phyloP scores from a whole-genome alignment of 495 filamentous ascomycete genomes.

The Clohesyomyces aquaticus region DNA sequence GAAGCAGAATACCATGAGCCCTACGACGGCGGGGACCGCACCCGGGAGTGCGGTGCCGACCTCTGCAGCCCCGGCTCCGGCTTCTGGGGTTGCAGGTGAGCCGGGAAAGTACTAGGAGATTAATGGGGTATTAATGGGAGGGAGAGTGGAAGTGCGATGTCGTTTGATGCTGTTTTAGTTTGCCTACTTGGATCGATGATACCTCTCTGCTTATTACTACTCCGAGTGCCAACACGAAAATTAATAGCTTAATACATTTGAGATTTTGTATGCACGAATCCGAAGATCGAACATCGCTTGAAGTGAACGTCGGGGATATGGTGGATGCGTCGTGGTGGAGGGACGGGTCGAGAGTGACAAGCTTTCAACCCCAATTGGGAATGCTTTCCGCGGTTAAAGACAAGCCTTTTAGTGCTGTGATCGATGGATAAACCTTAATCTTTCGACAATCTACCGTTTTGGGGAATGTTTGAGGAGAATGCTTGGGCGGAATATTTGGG shows the following conservation, averaged over 20 bases:
- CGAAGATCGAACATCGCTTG: too few species aligned
- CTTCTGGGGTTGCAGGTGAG: constrained; percentile 30
- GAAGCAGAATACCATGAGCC: constrained; percentile 16
- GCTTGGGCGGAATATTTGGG: too few species aligned
- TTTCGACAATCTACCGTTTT: too few species aligned
- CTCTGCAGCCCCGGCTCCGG: constrained; percentile 10
- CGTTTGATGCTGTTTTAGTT: too few species aligned
- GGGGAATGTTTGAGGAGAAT: too few species aligned
- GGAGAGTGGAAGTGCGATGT: too few species aligned
- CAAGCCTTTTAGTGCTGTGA: not conserved
- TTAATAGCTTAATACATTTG: too few species aligned
- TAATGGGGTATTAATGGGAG: too few species aligned
- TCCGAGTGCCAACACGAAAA: too few species aligned
- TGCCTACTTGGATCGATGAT: too few species aligned
- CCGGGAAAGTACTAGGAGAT: constrained; percentile 34
- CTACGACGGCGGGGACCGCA: constrained; percentile 16
- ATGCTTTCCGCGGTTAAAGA: not conserved
- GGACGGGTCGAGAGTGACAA: not conserved
- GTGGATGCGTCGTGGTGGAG: not conserved
- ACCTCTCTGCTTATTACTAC: too few species aligned
- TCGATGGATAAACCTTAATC: not conserved
- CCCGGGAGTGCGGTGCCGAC: constrained; percentile 20
- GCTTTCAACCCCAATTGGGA: not conserved
- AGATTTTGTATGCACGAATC: not conserved
- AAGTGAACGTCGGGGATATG: too few species aligned